These are phyloP conservation scores for Colletotrichum brevisporum DNA, from an alignment of 2,329 filamentous ascomycete species.

Conservation along the genomic window DNA sequence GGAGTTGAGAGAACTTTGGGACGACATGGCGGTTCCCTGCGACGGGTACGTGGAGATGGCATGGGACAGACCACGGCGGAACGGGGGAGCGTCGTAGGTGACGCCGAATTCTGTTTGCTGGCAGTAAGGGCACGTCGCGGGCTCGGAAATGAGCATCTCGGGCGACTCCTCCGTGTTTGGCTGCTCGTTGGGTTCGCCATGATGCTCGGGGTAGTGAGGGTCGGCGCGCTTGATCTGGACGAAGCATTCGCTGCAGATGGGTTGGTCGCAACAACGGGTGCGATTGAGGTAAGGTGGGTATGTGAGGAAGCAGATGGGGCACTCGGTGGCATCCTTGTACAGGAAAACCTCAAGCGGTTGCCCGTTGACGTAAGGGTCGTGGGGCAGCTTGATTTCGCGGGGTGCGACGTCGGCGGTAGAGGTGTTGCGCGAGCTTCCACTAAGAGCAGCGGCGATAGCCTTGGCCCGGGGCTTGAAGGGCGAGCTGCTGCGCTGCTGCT, in stretches of 20 bases:
- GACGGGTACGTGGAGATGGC: slow-evolving; percentile 66
- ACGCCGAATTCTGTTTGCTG: slow-evolving; percentile 95
- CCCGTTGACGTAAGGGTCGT: slow-evolving; percentile 93
- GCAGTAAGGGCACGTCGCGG: slow-evolving; percentile 94
- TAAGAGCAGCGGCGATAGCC: slow-evolving; percentile 86
- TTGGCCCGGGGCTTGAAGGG: slow-evolving; percentile 88
- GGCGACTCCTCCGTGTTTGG: slow-evolving; percentile 63
- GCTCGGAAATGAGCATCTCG: slow-evolving; percentile 87
- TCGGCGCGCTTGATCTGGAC: slow-evolving; percentile 98
- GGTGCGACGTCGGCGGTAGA: slow-evolving; percentile 80
- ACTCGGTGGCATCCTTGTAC: slow-evolving; percentile 92
- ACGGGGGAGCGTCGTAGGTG: slow-evolving; percentile 92
- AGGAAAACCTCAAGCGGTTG: slow-evolving; percentile 92
- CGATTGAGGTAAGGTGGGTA: slow-evolving; percentile 96
- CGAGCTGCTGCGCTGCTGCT: slow-evolving; percentile 63
- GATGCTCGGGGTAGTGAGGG: slow-evolving; percentile 88
- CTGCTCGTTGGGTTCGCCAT: slow-evolving; percentile 58
- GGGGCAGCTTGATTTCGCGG: slow-evolving; percentile 83
- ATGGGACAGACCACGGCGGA: slow-evolving; percentile 86
- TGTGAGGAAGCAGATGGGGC: slow-evolving; percentile 96
- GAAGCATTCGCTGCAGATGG: slow-evolving; percentile 98
- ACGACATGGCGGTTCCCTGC: slow-evolving; percentile 83
- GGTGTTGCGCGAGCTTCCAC: slow-evolving; percentile 78
- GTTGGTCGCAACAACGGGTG: slow-evolving; percentile 94
- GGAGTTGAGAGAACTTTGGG: slow-evolving; percentile 83